phyloP scores from a whole-genome alignment of 1,284 basidiomycete species.

The Marasmius oreades region DNA sequence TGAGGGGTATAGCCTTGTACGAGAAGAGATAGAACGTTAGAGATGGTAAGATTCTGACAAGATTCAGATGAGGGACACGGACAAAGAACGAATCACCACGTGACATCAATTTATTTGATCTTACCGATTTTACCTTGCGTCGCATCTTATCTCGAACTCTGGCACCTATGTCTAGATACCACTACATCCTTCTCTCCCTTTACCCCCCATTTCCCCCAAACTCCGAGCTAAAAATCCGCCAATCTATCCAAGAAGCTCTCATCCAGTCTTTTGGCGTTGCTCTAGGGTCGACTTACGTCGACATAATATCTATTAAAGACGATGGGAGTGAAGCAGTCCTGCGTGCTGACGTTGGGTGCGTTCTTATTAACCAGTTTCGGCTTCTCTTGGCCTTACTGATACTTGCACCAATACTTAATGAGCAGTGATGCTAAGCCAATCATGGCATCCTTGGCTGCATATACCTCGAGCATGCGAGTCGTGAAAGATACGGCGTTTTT shows the following conservation, averaged over 20 bases:
- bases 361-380: not conserved
- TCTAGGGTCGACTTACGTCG: slow-evolving; percentile 8
- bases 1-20: too few relatives aligned
- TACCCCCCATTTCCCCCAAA: not conserved
- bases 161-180: not conserved
- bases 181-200: slow-evolving; percentile 5
- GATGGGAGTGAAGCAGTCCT: slow-evolving; percentile 6
- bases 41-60: too few relatives aligned
- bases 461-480: not conserved
- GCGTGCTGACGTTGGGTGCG: slow-evolving; percentile 5
- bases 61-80: too few relatives aligned
- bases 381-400: not conserved
- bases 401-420: not conserved
- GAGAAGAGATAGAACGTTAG: too few relatives aligned
- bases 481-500: slow-evolving; percentile 9
- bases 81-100: too few relatives aligned
- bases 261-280: slow-evolving; percentile 7
- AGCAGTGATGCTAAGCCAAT: slow-evolving; percentile 7
- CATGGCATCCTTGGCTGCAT: slow-evolving; percentile 5
- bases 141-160: too few relatives aligned
- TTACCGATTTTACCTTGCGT: too few relatives aligned
- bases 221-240: slow-evolving; percentile 6
- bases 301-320: slow-evolving; percentile 9
- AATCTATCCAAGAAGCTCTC: slow-evolving; percentile 7
- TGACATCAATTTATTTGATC: too few relatives aligned